Base-by-base conservation (phyloP, 768 basidiomycete species). In the Arthromyces matolae region DNA sequence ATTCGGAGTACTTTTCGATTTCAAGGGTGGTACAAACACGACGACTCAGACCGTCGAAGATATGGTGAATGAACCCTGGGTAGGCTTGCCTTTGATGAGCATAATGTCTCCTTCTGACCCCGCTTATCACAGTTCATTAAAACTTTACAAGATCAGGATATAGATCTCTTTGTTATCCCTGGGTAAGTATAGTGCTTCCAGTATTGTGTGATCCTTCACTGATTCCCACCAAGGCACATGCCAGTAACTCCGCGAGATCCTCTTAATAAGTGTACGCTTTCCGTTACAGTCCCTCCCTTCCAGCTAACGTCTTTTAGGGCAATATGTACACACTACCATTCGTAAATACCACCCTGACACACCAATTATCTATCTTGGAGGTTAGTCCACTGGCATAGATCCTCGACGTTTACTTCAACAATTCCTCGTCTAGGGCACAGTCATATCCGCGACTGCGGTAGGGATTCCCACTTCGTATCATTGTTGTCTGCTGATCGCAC, bases 51-150 rank as follows among this genome's bases (percentile, higher is more conserved):
- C 67, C 28, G 85, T 89, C 3, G 75, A 66, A 10, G 71, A 81
- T 33, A 86, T 94, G 84, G 83, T 91, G 33, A 81, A 86, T 50
- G 90, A 93, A 60, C 28, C 65, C 4, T 95, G 92, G 87, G 84
- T 83, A n/a, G n/a, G n/a, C n/a, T n/a, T n/a, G n/a, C n/a, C n/a
- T n/a, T n/a, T n/a, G n/a, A n/a, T n/a, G n/a, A n/a, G n/a, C n/a
- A n/a, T n/a, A n/a, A n/a, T n/a, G n/a, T n/a, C n/a, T n/a, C n/a
- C n/a, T n/a, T n/a, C n/a, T n/a, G n/a, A n/a, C n/a, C n/a, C n/a
- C n/a, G n/a, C n/a, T n/a, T n/a, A n/a, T n/a, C n/a, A n/a, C n/a
- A n/a, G n/a, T n/a, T n/a, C n/a, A n/a, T n/a, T n/a, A n/a, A n/a
- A n/a, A n/a, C n/a, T n/a, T n/a, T n/a, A n/a, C n/a, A n/a, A n/a